phyloP scores from a whole-genome alignment of 1,284 basidiomycete species.

The Butyriboletus appendiculatus region DNA sequence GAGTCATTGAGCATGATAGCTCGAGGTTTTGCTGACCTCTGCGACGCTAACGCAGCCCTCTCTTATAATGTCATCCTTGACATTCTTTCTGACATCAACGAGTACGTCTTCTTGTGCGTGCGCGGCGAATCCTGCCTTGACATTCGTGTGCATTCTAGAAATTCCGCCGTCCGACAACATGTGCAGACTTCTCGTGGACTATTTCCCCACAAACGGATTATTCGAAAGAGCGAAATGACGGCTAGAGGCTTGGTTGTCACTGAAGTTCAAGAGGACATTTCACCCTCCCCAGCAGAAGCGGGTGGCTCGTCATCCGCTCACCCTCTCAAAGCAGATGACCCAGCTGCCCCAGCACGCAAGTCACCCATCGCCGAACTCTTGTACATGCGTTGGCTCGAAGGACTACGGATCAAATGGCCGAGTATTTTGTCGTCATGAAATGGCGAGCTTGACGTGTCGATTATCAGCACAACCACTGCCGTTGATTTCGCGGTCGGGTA shows the following conservation, averaged over 20 bases:
- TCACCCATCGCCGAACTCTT: constrained; percentile 91
- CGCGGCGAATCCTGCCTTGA: neutral
- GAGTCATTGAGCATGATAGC: constrained; percentile 90
- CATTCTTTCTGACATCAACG: constrained; percentile 87
- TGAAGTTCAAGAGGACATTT: constrained; percentile 70
- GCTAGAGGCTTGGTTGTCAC: constrained; percentile 76
- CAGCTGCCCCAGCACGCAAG: constrained; percentile 47
- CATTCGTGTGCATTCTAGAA: constrained; percentile 45
- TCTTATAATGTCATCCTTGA: constrained; percentile 88
- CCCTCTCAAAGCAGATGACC: constrained; percentile 38
- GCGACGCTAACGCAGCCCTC: constrained; percentile 77
- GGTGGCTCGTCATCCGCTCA: constrained; percentile 31
- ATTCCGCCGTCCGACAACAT: constrained; percentile 70
- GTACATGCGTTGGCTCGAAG: constrained; percentile 95
- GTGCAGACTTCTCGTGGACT: constrained; percentile 72
- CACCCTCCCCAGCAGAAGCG: constrained; percentile 45
- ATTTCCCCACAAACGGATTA: constrained; percentile 78
- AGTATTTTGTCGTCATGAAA: constrained; percentile 52
- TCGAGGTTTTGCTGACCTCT: constrained; percentile 85
- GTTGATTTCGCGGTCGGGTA: neutral
- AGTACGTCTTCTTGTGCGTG: constrained; percentile 52
- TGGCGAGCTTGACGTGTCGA: neutral
- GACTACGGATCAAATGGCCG: constrained; percentile 86
- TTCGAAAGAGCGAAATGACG: constrained; percentile 81
- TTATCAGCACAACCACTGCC: neutral